phyloP scores from a whole-genome alignment of 352 stramenopile species.

The Phytophthora cactorum region DNA sequence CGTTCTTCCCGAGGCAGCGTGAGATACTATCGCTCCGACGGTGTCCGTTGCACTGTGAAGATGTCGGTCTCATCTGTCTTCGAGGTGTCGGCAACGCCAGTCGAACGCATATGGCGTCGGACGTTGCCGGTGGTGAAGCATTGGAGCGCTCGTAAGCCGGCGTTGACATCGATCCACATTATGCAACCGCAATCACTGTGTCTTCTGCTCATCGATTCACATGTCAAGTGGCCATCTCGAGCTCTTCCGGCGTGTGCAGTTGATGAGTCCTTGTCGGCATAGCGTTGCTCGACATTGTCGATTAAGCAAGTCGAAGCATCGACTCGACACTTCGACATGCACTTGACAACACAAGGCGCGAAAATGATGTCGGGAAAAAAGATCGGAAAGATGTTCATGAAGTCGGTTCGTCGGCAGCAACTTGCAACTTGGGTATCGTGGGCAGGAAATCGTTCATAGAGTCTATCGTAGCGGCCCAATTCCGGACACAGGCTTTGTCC shows the following conservation, averaged over 20 bases:
- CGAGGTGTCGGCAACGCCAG: neutral
- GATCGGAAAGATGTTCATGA: neutral
- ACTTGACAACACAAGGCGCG: constrained; percentile 4
- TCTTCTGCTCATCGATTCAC: constrained; percentile 6
- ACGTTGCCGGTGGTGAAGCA: neutral
- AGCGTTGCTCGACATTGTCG: neutral
- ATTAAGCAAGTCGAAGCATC: neutral
- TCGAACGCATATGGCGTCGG: constrained; percentile 1
- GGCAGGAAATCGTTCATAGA: constrained; percentile 1
- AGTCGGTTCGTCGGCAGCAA: neutral
- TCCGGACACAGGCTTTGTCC: constrained; percentile 14
- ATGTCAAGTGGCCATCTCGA: constrained; percentile 1
- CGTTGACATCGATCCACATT: neutral
- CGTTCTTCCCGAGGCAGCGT: neutral
- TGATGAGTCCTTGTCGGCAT: constrained; percentile 7
- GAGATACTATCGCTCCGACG: neutral
- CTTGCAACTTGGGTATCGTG: constrained; percentile 10
- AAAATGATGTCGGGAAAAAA: constrained; percentile 11
- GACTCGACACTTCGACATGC: neutral
- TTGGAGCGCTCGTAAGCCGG: neutral
- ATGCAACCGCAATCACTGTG: neutral
- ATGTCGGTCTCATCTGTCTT: neutral
- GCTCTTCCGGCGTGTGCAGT: constrained; percentile 1
- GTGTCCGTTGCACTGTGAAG: neutral
- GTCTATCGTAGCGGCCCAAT: too few relatives aligned